phyloP scores from a whole-genome alignment of 2,329 filamentous ascomycete species.

The Emydomyces testavorans region DNA sequence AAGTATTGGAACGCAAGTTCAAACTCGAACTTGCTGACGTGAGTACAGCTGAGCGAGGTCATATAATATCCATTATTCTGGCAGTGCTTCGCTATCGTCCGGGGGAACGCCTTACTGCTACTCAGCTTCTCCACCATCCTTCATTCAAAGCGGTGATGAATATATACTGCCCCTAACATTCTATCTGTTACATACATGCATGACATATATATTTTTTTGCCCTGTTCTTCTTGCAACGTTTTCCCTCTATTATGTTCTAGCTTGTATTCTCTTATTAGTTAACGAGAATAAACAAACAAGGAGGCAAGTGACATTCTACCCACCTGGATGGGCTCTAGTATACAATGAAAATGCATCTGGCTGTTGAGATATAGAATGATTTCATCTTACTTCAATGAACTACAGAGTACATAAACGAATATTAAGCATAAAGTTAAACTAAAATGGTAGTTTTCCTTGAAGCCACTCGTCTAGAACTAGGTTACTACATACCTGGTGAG shows the following conservation, averaged over 20 bases:
- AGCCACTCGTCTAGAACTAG: too few species aligned
- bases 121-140: slow-evolving; percentile 21
- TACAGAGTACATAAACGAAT: too few species aligned
- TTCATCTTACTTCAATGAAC: too few species aligned
- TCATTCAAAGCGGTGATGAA: slow-evolving; percentile 21
- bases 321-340: too few species aligned
- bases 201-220: slow-evolving; percentile 5
- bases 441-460: too few species aligned
- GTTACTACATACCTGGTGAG: too few species aligned
- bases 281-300: background rate
- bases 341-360: too few species aligned
- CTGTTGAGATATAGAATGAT: too few species aligned
- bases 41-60: slow-evolving; percentile 6
- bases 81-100: slow-evolving; percentile 15
- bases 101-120: slow-evolving; percentile 20
- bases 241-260: slow-evolving; percentile 2
- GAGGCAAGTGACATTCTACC: too few species aligned
- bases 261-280: slow-evolving; percentile 1
- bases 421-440: too few species aligned
- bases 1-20: background rate
- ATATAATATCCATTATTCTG: slow-evolving; percentile 8
- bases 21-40: background rate
- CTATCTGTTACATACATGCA: slow-evolving; percentile 3
- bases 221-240: background rate
- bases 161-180: slow-evolving; percentile 1